Evolutionary conservation across 345 rosid species (phyloP).

Genomic region (Citrus trifoliata): DNA sequence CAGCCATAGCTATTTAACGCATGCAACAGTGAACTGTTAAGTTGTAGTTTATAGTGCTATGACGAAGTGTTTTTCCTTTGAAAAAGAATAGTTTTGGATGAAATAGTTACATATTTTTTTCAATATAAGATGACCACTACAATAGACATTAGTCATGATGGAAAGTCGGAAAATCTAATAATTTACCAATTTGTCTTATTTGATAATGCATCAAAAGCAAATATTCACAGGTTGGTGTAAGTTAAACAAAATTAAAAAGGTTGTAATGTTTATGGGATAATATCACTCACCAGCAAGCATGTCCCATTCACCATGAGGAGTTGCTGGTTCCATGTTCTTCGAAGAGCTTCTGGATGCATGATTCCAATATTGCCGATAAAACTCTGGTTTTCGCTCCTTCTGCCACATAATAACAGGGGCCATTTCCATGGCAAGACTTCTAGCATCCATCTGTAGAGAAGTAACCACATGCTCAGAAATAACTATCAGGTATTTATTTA

Average conservation of each 20-base stretch:
- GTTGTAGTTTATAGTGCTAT: neutral
- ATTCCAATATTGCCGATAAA: constrained; percentile 69
- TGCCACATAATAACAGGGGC: constrained; percentile 92
- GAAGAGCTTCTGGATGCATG: constrained; percentile 44
- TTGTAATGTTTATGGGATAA: neutral
- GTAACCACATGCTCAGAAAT: constrained; percentile 4
- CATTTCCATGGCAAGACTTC: constrained; percentile 81
- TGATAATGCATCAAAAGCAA: neutral
- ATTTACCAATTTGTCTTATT: neutral
- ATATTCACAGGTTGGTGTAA: neutral
- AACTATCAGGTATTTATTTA: neutral
- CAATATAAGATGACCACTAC: neutral
- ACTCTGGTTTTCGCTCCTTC: constrained; percentile 62
- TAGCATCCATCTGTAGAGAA: constrained; percentile 79
- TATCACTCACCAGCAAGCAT: constrained; percentile 67
- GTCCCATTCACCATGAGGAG: constrained; percentile 68
- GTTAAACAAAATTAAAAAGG: neutral
- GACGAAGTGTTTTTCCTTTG: neutral
- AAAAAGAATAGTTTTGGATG: neutral
- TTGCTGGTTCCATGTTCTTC: constrained; percentile 39
- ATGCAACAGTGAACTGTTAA: neutral
- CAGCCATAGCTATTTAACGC: neutral
- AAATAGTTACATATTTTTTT: neutral
- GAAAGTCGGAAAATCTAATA: neutral
- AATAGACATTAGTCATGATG: neutral